Evolutionary conservation across 495 filamentous ascomycete species (phyloP), one percentile per base, ranked within the genome.

Genomic region (Hyaloscypha variabilis): DNA sequence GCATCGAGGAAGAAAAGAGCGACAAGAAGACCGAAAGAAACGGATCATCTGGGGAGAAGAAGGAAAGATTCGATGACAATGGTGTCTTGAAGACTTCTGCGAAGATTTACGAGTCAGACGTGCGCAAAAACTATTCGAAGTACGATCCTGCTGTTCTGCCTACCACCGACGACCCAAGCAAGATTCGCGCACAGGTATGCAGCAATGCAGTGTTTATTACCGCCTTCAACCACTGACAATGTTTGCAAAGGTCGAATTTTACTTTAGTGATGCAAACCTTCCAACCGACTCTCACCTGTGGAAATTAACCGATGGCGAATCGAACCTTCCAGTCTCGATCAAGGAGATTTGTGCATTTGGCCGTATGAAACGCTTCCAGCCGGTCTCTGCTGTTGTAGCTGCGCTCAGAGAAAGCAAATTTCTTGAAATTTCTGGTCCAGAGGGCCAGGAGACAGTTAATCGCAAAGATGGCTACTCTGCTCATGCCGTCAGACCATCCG

Each of bases 211-310:
- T 31, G n/a, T 46, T 56, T 63, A 19, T 14, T 68, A 71, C 60
- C 52, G 14, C 19, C 70, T 77, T 66, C 69, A 69, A 60, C 34
- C 42, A 61, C 50, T 69, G 24, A 59, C 36, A 59, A 26, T 31
- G 49, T 23, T 52, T 50, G 21, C 34, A 19, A 71, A 97, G 92
- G 93, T 97, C 62, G 94, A 99, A 72, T 99, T 97, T 75, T 99
- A 98, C 79, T 97, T 99, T 77, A 90, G 90, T 64, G 92, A 97
- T 75, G 90, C 89, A 69, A 99, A 99, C 74, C 85, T 98, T 0
- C 89, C 89, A 51, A 84, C 83, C 68, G 95, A 99, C 77, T 90
- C 92, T 72, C 94, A 92, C 79, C 83, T 99, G 42, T 89, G 93
- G 78, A 77, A 83, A 63, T 78, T 88, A 72, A 89, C 91, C 28